phyloP scores from a whole-genome alignment of 2,329 filamentous ascomycete species.

The Aspergillus uvarum region DNA sequence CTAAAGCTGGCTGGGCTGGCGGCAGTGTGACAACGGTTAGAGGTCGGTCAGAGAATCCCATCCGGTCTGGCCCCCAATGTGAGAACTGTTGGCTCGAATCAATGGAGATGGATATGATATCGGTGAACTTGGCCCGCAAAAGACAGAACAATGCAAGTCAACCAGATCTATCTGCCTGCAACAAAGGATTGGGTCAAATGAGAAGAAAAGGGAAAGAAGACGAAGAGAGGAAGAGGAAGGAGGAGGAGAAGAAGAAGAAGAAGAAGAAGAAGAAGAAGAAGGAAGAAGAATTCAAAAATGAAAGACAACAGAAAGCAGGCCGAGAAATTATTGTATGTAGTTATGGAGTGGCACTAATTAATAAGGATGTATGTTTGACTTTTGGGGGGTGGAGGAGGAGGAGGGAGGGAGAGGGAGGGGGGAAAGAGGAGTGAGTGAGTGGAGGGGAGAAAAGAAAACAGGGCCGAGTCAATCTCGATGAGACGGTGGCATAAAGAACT shows the following conservation, averaged over 20 bases:
- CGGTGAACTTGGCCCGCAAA: too few species aligned
- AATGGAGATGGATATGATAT: background rate
- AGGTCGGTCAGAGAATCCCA: conserved; percentile 23
- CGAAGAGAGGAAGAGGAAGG: conserved; percentile 11
- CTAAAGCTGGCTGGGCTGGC: conserved; percentile 25
- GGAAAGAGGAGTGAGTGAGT: too few species aligned
- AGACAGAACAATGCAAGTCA: too few species aligned
- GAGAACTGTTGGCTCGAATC: conserved; percentile 25
- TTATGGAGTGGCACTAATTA: background rate
- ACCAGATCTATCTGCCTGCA: background rate
- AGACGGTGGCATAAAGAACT: conserved; percentile 13
- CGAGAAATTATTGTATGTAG: conserved; percentile 8
- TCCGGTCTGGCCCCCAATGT: conserved; percentile 19
- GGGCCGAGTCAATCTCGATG: conserved; percentile 13
- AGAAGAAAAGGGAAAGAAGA: background rate
- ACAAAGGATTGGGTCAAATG: too few species aligned
- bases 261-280: conserved; percentile 32
- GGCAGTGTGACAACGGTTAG: conserved; percentile 26
- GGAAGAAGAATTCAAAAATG: conserved; percentile 16
- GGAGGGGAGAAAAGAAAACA: background rate
- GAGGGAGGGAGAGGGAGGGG: background rate
- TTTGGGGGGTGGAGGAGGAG: background rate
- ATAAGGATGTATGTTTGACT: conserved; percentile 3
- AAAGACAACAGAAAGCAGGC: conserved; percentile 13
- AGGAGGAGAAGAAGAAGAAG: conserved; percentile 14